Base-by-base conservation (phyloP, 768 basidiomycete species). In the Boletellus emodensis region DNA sequence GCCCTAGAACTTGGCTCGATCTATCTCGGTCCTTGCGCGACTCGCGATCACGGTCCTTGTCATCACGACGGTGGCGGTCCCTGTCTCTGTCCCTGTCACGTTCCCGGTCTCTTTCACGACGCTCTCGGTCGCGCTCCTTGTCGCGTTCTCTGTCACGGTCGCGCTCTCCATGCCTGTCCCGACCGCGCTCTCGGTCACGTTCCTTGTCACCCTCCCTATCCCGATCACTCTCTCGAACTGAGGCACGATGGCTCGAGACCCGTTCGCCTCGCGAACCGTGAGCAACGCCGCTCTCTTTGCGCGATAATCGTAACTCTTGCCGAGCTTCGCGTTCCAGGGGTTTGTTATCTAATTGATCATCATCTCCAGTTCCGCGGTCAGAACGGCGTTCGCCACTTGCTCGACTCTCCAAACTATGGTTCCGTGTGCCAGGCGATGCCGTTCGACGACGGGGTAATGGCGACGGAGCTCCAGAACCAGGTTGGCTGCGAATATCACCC, bases 381-480 rank as follows among this genome's bases (percentile, higher is more conserved):
- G 77, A 74, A 8, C 82, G 75, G 44, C 84, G 81, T 36, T 82
- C 84, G 17, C 79, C 83, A 60, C 87, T 90, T 4, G 77, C 72
- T 32, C 87, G 82, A 57, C 88, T 89, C 52, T 90, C 88, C 37
- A 72, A 68, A 58, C 88, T 90, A 37, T 77, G 74, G 49, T 85
- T 83, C 44, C 88, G 74, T 11, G 87, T 84, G 1, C 74, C 59
- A 14, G 88, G 88, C 4, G 88, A 87, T 4, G 76, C 71, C 4
- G 86, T 83, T 38, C 87, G 82, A 26, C 74, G 75, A 33, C 80
- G 80, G 40, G 84, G 63, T 17, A 69, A 51, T 18, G 75, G 82
- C 5, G 86, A 82, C 20, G 78, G 77, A 13, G 74, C 75, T 40
- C 71, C 71, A 50, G 78, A 80, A n/a, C 74, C 76, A 59, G 72